Base-by-base conservation (phyloP, 176 grass and related monocot genomes). In the Oryza rufipogon region DNA sequence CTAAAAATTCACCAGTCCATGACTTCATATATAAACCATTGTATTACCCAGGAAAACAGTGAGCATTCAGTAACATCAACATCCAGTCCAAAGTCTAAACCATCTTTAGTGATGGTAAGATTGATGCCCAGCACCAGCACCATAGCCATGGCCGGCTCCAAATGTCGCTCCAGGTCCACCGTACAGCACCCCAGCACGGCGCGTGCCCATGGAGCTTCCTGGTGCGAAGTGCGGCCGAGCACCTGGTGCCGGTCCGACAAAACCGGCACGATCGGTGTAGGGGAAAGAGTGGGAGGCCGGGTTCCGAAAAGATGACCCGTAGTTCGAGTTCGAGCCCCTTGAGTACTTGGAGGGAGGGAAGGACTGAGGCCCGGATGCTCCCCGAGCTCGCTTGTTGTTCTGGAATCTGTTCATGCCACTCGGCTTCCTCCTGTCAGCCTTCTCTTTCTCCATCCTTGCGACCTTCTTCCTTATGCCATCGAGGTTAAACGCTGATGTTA, bases 381-480 rank as follows among this genome's bases (percentile, higher is more conserved):
- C 84, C 2, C 80, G 84, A 33, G 75, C 52, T 75, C 89, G 84
- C 80, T 90, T 90, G 80, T 90, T 90, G 80, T 83, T 90, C 63
- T 51, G 80, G 68, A 83, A 75, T 64, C 80, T 87, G 70, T 71
- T 90, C 4, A 51, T 44, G 74, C 64, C 33, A 42, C 64, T 77
- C 10, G 49, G 54, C 49, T 80, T 97, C 87, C 89, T 97, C 81
- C 67, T 90, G 9, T 97, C 91, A 2, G 81, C 83, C 83, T 83
- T 94, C 60, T 81, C 86, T 73, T 88, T 97, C 68, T 94, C 92
- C 49, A 90, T 73, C 46, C 70, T 81, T 1, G 56, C 20, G 45
- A 94, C 81, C 77, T 87, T 88, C 83, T 82, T 94, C 84, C 79
- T 97, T 46, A 90, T 22, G 39, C 19, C 68, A 1, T 87, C 81